Percentiles rank a stretch among this genome's conserved stretches.
These are phyloP conservation scores for Coccomyxa sp. DNA, from an alignment of 139 green algal genomes.

Conservation along the genomic window DNA sequence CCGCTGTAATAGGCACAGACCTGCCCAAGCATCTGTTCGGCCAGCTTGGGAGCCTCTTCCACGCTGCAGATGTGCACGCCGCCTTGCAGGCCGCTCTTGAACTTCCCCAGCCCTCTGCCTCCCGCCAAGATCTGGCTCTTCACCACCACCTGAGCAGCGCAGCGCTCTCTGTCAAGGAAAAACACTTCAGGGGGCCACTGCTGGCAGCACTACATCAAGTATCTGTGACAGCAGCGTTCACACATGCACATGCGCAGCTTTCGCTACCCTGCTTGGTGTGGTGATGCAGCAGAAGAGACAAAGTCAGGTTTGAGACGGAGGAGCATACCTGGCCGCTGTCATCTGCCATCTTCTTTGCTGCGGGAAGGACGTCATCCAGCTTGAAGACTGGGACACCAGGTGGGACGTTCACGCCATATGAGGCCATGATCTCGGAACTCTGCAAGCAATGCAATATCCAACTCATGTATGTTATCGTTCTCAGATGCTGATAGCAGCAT, in stretches of 20 bases:
- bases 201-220: neutral
- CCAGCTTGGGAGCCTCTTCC: constrained; percentile 61
- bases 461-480: neutral
- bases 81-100: constrained; percentile 95
- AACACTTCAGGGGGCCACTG: neutral
- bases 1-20: no score
- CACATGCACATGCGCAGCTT: neutral
- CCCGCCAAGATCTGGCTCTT: constrained; percentile 97
- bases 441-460: constrained; percentile 27
- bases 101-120: constrained; percentile 88
- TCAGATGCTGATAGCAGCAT: neutral
- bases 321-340: constrained; percentile 64
- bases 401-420: constrained; percentile 93
- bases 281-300: neutral
- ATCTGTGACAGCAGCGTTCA: neutral
- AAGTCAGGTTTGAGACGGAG: neutral
- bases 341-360: constrained; percentile 70
- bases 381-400: constrained; percentile 69
- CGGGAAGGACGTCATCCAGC: constrained; percentile 67
- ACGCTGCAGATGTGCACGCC: constrained; percentile 90
- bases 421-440: constrained; percentile 91
- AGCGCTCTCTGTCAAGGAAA: neutral
- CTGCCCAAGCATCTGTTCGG: constrained; percentile 76
- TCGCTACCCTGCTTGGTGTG: neutral
- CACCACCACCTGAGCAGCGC: constrained; percentile 48